Base-by-base conservation (phyloP, 306 rosid species). In the Oemleria cerasiformis region DNA sequence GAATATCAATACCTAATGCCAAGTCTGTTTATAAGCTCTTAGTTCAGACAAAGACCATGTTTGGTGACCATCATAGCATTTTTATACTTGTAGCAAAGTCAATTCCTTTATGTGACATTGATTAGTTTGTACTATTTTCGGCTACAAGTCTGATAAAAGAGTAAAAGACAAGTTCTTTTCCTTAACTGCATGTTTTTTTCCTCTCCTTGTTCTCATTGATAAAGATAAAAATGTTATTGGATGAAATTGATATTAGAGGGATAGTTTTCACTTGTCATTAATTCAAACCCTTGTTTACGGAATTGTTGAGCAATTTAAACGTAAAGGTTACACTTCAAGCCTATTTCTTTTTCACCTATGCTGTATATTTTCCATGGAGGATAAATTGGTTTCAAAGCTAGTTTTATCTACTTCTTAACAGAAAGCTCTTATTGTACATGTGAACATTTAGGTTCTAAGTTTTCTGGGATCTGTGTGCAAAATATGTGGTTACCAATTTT, bases 151-250 rank as follows among this genome's bases (percentile, higher is more conserved):
- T 67, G 55, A 9, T 36, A 57, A 56, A 45, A 30, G 36, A 30
- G 36, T 30, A 16, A 38, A 61, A 67, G 34, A 51, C 45, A 17
- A 68, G 19, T 50, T 17, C 72, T 68, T 68, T 38, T 48, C 42
- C 19, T 12, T 13, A 4, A 8, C 36, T 36, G 41, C 1, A 0
- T 67, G 30, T 67, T 67, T 63, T 11, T 41, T n/a, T 42, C 8
- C 8, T 50, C 47, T 49, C 20, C 11, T 11, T 53, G 49, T 34
- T 68, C 48, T 20, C 20, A 68, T 50, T 36, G 38, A 36, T 41
- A 50, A 68, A 48, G 58, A 68, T 36, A 49, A 67, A 19, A 21
- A 53, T 30, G 3, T 10, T 20, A 53, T 51, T 38, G 14, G 44
- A n/a, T 7, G 7, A 51, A 38, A 61, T 56, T 38, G 47, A 61